Conservation (phyloP, 2,329 filamentous ascomycete species). For the Colletotrichum neosansevieriae region DNA sequence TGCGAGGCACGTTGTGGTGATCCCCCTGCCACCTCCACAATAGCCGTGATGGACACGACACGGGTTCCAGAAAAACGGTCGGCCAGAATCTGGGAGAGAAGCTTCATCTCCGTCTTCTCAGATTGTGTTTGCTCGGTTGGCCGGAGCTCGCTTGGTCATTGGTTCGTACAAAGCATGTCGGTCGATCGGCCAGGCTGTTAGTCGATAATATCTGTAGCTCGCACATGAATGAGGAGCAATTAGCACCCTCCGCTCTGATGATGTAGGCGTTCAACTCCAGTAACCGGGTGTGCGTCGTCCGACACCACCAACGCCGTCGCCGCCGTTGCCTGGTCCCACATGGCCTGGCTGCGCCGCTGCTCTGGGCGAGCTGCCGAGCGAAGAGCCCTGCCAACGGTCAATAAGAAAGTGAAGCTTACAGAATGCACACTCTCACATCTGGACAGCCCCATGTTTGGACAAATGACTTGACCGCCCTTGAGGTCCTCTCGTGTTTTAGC, state of each 20-base stretch:
- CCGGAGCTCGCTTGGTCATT: constrained; percentile 3
- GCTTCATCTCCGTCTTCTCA: constrained; percentile 21
- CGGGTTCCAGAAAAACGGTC: constrained; percentile 22
- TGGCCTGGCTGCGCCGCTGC: constrained; percentile 18
- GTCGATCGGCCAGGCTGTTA: constrained; percentile 24
- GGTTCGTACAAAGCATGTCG: constrained; percentile 12
- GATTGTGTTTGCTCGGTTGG: not conserved
- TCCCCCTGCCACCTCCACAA: constrained; percentile 9
- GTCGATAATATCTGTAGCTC: constrained; percentile 5
- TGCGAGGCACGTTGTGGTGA: not conserved
- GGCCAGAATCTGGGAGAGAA: constrained; percentile 11
- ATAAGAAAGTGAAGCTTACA: constrained; percentile 35
- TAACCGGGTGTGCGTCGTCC: constrained; percentile 34
- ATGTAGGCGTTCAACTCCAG: constrained; percentile 35
- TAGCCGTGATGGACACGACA: constrained; percentile 16
- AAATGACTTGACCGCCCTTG: constrained; percentile 23
- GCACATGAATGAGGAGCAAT: constrained; percentile 27
- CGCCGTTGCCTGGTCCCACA: constrained; percentile 26
- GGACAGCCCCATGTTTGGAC: constrained; percentile 24
- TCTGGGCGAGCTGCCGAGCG: constrained; percentile 16
- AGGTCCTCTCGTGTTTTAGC: not conserved
- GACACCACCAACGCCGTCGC: constrained; percentile 3
- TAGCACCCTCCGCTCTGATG: constrained; percentile 25
- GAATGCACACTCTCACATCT: constrained; percentile 3
- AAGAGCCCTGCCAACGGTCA: constrained; percentile 26